A percentile compares a stretch with the other conserved stretches of the same genome.
phyloP scores from a whole-genome alignment of 2,329 filamentous ascomycete species.

The Colletotrichum eleusines region DNA sequence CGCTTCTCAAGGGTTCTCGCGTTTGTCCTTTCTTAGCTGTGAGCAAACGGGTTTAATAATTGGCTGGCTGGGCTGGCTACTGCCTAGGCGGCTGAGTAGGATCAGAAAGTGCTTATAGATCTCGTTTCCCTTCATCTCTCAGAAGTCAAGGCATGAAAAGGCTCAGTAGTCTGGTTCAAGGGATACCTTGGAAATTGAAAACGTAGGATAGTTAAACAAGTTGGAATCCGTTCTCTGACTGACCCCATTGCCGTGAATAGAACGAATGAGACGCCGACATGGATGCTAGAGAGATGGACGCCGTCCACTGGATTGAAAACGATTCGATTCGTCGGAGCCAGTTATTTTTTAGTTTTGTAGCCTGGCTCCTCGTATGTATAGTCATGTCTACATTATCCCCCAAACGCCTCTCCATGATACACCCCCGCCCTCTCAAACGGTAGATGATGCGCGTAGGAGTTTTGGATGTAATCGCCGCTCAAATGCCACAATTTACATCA shows the following conservation, averaged over 20 bases:
- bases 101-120: not conserved
- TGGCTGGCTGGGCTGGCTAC: not conserved
- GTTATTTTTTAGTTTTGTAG: not conserved
- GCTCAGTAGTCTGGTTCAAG: not conserved
- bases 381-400: constrained; percentile 34
- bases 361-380: constrained; percentile 16
- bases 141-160: not conserved
- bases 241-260: not conserved
- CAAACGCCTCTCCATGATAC: constrained; percentile 30
- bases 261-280: not conserved
- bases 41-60: not conserved
- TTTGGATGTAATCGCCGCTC: not conserved
- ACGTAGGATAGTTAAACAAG: not conserved
- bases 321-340: constrained; percentile 4
- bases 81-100: not conserved
- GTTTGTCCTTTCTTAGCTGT: not conserved
- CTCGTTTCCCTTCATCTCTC: not conserved
- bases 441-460: not conserved
- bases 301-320: not conserved
- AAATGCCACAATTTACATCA: constrained; percentile 38
- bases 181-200: not conserved
- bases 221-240: not conserved
- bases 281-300: too few relatives aligned
- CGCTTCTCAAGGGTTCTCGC: not conserved
- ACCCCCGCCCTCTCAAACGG: not conserved